Evolutionary conservation across 805 yeast species (phyloP), one percentile per base, ranked within the genome.

Genomic region (Kazachstania taianensis): DNA sequence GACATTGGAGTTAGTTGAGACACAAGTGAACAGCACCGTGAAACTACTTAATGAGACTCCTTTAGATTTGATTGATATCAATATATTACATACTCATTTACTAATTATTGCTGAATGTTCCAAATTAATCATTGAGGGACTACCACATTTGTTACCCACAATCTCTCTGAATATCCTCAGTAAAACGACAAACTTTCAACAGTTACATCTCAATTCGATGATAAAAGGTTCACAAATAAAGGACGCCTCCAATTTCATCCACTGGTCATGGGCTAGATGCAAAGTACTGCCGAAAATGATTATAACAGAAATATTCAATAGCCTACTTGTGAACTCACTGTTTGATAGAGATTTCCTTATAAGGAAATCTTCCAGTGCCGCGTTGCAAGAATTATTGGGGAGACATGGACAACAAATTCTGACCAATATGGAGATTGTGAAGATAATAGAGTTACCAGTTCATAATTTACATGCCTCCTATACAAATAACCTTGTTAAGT

Each of bases 341-440:
- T 78, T 79, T 50, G 97, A 87, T 52, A 61, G 66, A 16, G 95
- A 86, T 37, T 61, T 84, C 14, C 67, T 77, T 40, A 72, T 86
- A 5, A 65, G 96, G 38, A 65, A 94, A 39, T 87, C 96, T 13
- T 78, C 87, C 1, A 66, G 84, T 5, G 95, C 96, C 1, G 89
- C 92, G 0, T 48, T 87, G 5, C 96, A 87, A 51, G 97, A 87
- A 49, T 65, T 81, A 12, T 53, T 84, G 3, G 97, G 97, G 0
- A 61, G 96, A 25, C 78, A 75, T 50, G 59, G 58, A 9, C 22
- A 34, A 7, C 28, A 24, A 19, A 38, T 20, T 38, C 66, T 19
- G 59, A 75, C 48, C 43, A 46, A 30, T 22, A 30, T 10, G 5
- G 51, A 40, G 40, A 43, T 38, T 38, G 61, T 80, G 26, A 52